phyloP scores from a whole-genome alignment of 176 grass and related monocot species.

The Zea luxurians region DNA sequence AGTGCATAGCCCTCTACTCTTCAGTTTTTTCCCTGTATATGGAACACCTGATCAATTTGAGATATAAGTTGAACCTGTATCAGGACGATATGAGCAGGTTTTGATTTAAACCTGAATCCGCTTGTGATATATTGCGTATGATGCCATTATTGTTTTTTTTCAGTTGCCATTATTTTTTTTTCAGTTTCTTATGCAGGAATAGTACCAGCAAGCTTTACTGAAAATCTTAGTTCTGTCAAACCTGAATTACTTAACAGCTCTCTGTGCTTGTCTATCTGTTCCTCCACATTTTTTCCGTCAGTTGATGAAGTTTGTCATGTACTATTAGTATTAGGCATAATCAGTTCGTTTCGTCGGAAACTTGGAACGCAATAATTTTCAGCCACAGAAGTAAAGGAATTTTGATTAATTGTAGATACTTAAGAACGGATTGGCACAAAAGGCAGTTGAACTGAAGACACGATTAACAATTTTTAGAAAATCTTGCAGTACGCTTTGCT shows the following conservation, averaged over 20 bases:
- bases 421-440: not conserved
- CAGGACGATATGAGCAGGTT: no score
- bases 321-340: not conserved
- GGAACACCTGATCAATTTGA: no score
- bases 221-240: not conserved
- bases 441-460: not conserved
- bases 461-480: not conserved
- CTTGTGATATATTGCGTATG: no score
- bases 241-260: not conserved
- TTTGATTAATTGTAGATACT: no score
- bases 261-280: not conserved
- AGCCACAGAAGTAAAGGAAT: not conserved
- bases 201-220: not conserved
- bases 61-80: no score
- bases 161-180: not conserved
- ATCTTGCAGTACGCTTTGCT: not conserved
- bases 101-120: no score
- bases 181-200: not conserved
- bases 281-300: not conserved
- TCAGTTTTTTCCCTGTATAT: no score
- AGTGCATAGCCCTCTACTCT: no score
- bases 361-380: not conserved
- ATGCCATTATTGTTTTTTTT: not conserved
- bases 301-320: not conserved
- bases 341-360: not conserved